These are phyloP conservation scores for Eragrostis nindensis DNA, from an alignment of 176 grass and related monocot species.

Conservation along the genomic window DNA sequence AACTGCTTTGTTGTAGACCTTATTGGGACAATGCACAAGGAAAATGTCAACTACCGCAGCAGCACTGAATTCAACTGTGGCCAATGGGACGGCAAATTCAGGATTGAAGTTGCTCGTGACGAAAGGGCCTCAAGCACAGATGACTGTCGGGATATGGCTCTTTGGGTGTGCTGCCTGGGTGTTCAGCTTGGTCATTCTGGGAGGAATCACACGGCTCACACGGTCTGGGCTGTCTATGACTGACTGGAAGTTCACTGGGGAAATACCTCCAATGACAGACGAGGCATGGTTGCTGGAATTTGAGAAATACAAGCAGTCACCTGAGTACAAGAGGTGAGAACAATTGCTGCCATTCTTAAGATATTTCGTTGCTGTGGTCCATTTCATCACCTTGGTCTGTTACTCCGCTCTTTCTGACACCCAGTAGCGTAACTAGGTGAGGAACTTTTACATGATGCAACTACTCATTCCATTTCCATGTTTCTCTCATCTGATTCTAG, in stretches of 20 bases:
- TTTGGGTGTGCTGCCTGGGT: conserved; percentile 95
- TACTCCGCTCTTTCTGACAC: neutral
- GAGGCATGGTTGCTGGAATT: conserved; percentile 80
- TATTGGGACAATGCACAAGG: conserved; percentile 55
- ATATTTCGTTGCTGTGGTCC: neutral
- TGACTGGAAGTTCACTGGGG: conserved; percentile 91
- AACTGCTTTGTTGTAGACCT: conserved; percentile 36
- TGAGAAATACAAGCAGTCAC: conserved; percentile 84
- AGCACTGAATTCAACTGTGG: conserved; percentile 46
- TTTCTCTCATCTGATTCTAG: neutral
- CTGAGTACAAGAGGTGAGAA: conserved; percentile 79
- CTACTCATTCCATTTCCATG: neutral
- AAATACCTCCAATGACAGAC: conserved; percentile 78
- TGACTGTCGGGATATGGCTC: conserved; percentile 88
- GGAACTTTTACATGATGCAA: neutral
- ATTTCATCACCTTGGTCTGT: neutral
- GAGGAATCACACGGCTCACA: conserved; percentile 92
- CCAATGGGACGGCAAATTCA: conserved; percentile 54
- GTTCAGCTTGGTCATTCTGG: conserved; percentile 88
- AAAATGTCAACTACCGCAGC: conserved; percentile 61
- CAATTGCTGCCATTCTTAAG: neutral
- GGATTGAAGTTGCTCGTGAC: conserved; percentile 78
- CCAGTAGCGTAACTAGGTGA: neutral
- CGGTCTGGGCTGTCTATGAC: conserved; percentile 97
- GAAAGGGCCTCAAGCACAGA: conserved; percentile 79